Percentiles rank a stretch among this genome's conserved stretches.
These are phyloP conservation scores for Cucumis cinereus DNA, from an alignment of 306 rosid species.

Conservation along the genomic window DNA sequence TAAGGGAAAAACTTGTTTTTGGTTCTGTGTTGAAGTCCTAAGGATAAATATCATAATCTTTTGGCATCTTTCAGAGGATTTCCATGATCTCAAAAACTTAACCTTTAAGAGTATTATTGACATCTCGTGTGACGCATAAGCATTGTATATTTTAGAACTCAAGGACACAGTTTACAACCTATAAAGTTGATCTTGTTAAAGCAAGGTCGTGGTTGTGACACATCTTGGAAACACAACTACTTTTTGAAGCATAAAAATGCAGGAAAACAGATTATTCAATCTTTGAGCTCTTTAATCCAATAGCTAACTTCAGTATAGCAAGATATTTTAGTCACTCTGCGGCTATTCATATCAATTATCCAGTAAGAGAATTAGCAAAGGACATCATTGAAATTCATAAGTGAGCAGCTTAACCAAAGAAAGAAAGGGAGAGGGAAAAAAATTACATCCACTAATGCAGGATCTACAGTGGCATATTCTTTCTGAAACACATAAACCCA, in stretches of 20 bases:
- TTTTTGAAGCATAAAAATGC: neutral
- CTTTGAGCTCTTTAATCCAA: neutral
- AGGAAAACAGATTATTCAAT: neutral
- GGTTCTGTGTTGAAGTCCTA: neutral
- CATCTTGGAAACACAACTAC: neutral
- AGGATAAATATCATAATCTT: neutral
- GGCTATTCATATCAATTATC: neutral
- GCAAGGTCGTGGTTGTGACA: neutral
- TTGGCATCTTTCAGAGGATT: neutral
- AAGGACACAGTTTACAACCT: neutral
- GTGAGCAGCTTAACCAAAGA: neutral
- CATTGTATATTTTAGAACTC: neutral
- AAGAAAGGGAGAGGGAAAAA: neutral
- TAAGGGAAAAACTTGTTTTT: neutral
- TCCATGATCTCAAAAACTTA: neutral
- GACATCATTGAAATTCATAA: neutral
- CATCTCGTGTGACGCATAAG: neutral
- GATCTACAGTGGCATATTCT: constrained; percentile 79
- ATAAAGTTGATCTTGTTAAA: neutral
- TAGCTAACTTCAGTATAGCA: neutral
- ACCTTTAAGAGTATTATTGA: neutral
- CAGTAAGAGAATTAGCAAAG: neutral
- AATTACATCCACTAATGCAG: constrained; percentile 52
- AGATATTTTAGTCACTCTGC: too few species aligned
- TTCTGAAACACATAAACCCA: constrained; percentile 73